A percentile compares a stretch with the other conserved stretches of the same genome.
Evolutionary conservation across 805 yeast genomes (phyloP).

Genomic region (Candida mattraensis): DNA sequence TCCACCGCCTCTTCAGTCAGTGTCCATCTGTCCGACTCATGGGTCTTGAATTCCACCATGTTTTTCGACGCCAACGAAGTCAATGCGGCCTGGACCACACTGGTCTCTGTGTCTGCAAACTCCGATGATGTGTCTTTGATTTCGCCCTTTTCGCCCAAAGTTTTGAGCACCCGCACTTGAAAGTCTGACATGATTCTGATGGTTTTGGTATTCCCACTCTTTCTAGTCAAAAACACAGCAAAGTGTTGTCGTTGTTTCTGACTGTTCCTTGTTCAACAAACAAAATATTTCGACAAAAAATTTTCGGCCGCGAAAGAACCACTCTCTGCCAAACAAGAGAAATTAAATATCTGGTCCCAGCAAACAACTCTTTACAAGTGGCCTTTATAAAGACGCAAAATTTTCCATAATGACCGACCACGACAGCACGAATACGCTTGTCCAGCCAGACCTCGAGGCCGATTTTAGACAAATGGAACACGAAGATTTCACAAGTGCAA

Average conservation of each 20-base stretch:
- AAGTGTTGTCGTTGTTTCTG: conserved; percentile 1
- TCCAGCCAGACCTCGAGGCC: too few species aligned
- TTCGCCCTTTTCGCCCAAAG: conserved; percentile 59
- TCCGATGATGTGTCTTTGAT: conserved; percentile 68
- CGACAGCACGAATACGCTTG: too few species aligned
- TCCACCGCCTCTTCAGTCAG: conserved; percentile 82
- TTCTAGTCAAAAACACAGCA: conserved; percentile 1
- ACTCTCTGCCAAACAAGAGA: too few species aligned
- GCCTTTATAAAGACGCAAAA: too few species aligned
- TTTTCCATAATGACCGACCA: too few species aligned
- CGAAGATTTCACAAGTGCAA: too few species aligned
- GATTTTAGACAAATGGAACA: too few species aligned
- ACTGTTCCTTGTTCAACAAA: not conserved
- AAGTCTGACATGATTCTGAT: conserved; percentile 74
- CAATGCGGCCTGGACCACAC: conserved; percentile 75
- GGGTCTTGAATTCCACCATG: conserved; percentile 71
- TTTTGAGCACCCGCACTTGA: conserved; percentile 61
- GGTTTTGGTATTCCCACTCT: too few species aligned
- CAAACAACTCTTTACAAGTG: too few species aligned
- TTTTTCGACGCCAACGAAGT: conserved; percentile 81
- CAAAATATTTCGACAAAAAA: too few species aligned
- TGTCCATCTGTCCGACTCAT: conserved; percentile 74
- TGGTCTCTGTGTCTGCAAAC: conserved; percentile 66
- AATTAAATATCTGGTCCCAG: too few species aligned
- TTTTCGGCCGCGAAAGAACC: too few species aligned